Evolutionary conservation across 78 protist genomes (phyloP), one percentile per base, ranked within the genome.

Genomic region (Dictyostelium firmibasis): DNA sequence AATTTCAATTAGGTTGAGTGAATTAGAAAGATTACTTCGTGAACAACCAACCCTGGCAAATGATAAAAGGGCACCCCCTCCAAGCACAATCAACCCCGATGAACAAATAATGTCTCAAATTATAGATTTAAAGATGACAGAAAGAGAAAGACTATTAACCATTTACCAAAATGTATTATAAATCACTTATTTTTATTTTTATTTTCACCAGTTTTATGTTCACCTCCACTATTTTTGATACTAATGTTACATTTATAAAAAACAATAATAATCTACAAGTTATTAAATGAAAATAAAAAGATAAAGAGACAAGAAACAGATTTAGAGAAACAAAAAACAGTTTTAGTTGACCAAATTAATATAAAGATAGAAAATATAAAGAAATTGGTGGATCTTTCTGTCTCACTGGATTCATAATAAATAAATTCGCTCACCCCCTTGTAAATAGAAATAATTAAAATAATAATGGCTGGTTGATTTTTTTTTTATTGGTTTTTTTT

Each of bases 141-240:
- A 83, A 41, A 57, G 44, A n/a, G 88, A 64, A 25, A 83, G 79
- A 57, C n/a, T 83, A n/a, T 57, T 31, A 33, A 23, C 57, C 9
- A 83, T 83, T n/a, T 83, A 64, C 25, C 38, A 83, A 62, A 83
- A 83, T 83, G 88, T 83, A 83, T n/a, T 35, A 25, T 43, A n/a
- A n/a, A 25, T 76, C 5, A 18, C 2, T 7, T 7, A 41, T 20
- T 76, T 2, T 41, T 35, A 33, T 1, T 4, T 18, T 38, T 38
- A 38, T 38, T 38, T 4, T 38, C 4, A 38, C 4, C 4, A 38
- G 43, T n/a, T n/a, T n/a, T n/a, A n/a, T n/a, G n/a, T n/a, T n/a
- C n/a, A n/a, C n/a, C n/a, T n/a, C n/a, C n/a, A n/a, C n/a, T n/a
- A n/a, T n/a, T n/a, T n/a, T n/a, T n/a, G n/a, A n/a, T n/a, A n/a